Percentiles rank a stretch among this genome's conserved stretches.
phyloP scores from a whole-genome alignment of 202 grass and related monocot species.

The Panicum virgatum region DNA sequence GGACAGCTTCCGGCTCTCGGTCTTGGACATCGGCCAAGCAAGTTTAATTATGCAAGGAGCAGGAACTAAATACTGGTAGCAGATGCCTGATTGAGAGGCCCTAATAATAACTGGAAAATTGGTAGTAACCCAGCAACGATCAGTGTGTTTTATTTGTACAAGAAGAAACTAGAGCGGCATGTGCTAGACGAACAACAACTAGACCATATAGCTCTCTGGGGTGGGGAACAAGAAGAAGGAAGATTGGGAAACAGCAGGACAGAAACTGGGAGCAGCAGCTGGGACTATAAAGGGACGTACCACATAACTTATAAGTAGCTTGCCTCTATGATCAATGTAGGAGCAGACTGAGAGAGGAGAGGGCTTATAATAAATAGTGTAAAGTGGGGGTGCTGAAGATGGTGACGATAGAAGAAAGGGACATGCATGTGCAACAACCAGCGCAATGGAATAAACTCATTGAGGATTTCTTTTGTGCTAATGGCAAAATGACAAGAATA shows the following conservation, averaged over 20 bases:
- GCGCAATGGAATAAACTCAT: slow-evolving; percentile 43
- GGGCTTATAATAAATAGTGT: slow-evolving; percentile 24
- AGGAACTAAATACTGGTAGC: slow-evolving; percentile 11
- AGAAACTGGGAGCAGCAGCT: slow-evolving; percentile 36
- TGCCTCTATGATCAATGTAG: slow-evolving; percentile 15
- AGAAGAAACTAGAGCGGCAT: not conserved
- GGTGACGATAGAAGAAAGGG: slow-evolving; percentile 36
- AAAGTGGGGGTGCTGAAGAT: slow-evolving; percentile 16
- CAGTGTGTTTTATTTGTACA: slow-evolving; percentile 4
- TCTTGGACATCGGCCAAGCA: slow-evolving; percentile 46
- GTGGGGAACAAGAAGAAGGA: slow-evolving; percentile 13
- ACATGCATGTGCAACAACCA: slow-evolving; percentile 53
- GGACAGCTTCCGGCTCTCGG: slow-evolving; percentile 49
- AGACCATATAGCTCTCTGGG: not conserved
- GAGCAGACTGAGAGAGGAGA: slow-evolving; percentile 1
- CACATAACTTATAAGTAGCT: slow-evolving; percentile 24
- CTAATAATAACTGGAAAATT: no score
- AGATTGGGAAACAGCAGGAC: slow-evolving; percentile 27
- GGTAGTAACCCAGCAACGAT: not conserved
- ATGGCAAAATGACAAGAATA: slow-evolving; percentile 50
- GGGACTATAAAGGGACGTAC: slow-evolving; percentile 36
- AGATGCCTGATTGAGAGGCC: no score
- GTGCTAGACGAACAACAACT: slow-evolving; percentile 8
- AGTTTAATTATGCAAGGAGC: not conserved
- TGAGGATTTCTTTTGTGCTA: slow-evolving; percentile 31